phyloP scores from a whole-genome alignment of 176 grass and related monocot species.

The Musa acuminata region DNA sequence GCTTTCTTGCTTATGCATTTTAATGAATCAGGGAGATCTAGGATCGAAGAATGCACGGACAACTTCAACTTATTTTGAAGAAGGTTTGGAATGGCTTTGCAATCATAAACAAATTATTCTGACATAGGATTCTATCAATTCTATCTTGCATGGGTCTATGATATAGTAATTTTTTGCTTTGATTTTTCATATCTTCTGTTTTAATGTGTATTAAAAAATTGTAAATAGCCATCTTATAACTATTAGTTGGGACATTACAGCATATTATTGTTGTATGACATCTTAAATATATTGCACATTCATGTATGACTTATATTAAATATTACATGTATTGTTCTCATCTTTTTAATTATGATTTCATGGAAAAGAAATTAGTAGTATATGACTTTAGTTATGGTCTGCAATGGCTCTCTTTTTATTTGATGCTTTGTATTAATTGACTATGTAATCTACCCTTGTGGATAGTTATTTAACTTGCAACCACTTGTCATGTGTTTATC shows the following conservation, averaged over 20 bases:
- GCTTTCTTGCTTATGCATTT: conserved; percentile 10
- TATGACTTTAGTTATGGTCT: not conserved
- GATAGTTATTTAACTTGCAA: not conserved
- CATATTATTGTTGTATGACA: no score
- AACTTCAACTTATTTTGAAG: conserved; percentile 27
- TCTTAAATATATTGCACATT: no score
- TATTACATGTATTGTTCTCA: no score
- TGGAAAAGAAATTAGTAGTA: no score
- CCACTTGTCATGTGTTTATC: no score
- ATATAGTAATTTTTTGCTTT: not conserved
- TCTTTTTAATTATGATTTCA: no score
- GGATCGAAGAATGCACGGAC: conserved; percentile 22
- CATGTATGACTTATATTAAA: no score
- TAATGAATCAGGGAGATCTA: conserved; percentile 37
- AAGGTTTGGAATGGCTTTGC: conserved; percentile 36
- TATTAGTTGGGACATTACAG: no score
- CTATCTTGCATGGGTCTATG: not conserved
- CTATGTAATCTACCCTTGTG: not conserved
- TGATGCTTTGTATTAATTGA: not conserved
- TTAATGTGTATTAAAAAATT: no score
- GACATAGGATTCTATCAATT: no score
- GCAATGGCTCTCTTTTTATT: not conserved
- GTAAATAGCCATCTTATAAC: no score
- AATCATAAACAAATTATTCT: not conserved
- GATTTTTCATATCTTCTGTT: not conserved